phyloP scores from a whole-genome alignment of 2,329 filamentous ascomycete genomes.

The Rutstroemia sydowiana region DNA sequence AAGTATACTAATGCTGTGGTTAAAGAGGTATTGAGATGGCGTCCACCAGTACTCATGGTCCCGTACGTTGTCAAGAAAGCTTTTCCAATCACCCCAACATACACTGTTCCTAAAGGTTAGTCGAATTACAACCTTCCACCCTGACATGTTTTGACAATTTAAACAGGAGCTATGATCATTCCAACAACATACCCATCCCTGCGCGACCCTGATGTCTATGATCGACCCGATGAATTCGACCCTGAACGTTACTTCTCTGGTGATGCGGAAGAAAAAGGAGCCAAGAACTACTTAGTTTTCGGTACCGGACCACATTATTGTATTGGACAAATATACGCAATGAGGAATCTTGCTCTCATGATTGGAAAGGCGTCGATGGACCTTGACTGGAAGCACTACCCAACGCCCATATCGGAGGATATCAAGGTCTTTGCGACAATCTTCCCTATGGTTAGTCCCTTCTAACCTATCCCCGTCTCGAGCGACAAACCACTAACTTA shows the following conservation, averaged over 20 bases:
- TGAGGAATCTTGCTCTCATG: slow-evolving; percentile 81
- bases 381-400: slow-evolving; percentile 83
- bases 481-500: neutral
- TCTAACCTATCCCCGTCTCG: neutral
- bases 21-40: slow-evolving; percentile 84
- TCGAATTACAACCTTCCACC: neutral
- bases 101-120: slow-evolving; percentile 84
- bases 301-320: slow-evolving; percentile 96
- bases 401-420: slow-evolving; percentile 78
- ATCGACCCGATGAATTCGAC: slow-evolving; percentile 80
- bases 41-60: slow-evolving; percentile 94
- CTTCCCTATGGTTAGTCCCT: slow-evolving; percentile 74
- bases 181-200: slow-evolving; percentile 86
- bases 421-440: slow-evolving; percentile 99
- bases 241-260: slow-evolving; percentile 88
- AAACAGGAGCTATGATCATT: slow-evolving; percentile 77
- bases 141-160: slow-evolving; percentile 7
- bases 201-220: slow-evolving; percentile 87
- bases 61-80: slow-evolving; percentile 92
- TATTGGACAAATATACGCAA: slow-evolving; percentile 85
- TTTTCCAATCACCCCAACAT: slow-evolving; percentile 80
- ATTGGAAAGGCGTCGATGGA: slow-evolving; percentile 82
- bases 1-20: slow-evolving; percentile 87
- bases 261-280: slow-evolving; percentile 68
- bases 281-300: slow-evolving; percentile 96